A percentile compares a stretch with the other conserved stretches of the same genome.
phyloP scores from a whole-genome alignment of 306 rosid genomes.

The Senna siamea region DNA sequence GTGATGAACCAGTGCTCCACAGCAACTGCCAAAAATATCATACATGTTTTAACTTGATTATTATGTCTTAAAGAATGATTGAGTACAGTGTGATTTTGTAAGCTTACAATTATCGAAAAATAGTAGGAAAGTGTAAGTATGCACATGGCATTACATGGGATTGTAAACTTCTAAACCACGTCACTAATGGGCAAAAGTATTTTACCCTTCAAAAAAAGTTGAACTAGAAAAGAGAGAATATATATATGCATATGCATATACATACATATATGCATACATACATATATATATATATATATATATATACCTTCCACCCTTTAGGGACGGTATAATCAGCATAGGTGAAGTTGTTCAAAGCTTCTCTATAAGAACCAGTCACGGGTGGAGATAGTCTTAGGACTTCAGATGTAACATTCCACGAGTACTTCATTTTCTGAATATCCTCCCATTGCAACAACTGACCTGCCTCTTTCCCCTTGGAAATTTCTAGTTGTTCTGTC shows the following conservation, averaged over 20 bases:
- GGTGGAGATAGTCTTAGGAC: slow-evolving; percentile 53
- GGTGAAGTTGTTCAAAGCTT: slow-evolving; percentile 49
- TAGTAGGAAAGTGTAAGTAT: too few relatives aligned
- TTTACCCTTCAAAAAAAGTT: too few relatives aligned
- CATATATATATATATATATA: too few relatives aligned
- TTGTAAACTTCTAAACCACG: too few relatives aligned
- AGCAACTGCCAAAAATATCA: slow-evolving; percentile 46
- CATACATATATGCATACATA: too few relatives aligned
- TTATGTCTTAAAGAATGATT: not conserved
- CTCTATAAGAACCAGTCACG: slow-evolving; percentile 55
- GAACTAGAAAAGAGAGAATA: too few relatives aligned
- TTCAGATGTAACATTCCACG: slow-evolving; percentile 64
- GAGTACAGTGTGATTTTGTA: too few relatives aligned
- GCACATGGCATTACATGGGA: too few relatives aligned
- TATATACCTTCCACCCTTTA: slow-evolving; percentile 64
- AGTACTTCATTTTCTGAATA: slow-evolving; percentile 60
- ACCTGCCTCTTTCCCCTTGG: slow-evolving; percentile 47
- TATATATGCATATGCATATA: too few relatives aligned
- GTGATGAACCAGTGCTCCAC: slow-evolving; percentile 52
- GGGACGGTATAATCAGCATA: slow-evolving; percentile 58
- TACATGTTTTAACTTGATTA: not conserved
- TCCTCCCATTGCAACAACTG: slow-evolving; percentile 57
- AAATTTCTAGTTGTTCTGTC: slow-evolving; percentile 56
- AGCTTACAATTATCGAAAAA: too few relatives aligned
- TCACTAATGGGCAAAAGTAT: too few relatives aligned